Conservation (phyloP, 2,329 filamentous ascomycete species). For the Xylaria sp. region DNA sequence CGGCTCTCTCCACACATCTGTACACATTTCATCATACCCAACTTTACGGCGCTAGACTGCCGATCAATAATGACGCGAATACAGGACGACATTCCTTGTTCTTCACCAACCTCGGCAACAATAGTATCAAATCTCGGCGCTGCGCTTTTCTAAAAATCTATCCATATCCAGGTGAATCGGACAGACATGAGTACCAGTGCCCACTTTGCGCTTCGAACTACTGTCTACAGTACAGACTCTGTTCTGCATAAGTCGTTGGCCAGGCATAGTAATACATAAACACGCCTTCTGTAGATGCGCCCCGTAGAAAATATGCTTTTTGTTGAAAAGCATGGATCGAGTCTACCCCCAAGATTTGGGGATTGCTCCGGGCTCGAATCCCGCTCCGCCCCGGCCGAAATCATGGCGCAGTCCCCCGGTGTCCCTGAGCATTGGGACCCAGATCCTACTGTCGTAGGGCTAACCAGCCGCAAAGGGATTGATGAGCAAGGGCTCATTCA, state of each 20-base stretch:
- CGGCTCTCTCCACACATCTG: conserved; percentile 41
- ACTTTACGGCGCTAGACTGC: conserved; percentile 24
- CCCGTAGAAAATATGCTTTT: not conserved
- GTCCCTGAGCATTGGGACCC: conserved; percentile 30
- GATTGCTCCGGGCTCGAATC: conserved; percentile 18
- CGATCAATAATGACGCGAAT: conserved; percentile 21
- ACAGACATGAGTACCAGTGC: not conserved
- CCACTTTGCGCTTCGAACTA: not conserved
- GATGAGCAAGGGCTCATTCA: conserved; percentile 20
- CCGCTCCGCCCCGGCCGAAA: conserved; percentile 35
- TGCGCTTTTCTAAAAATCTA: too few relatives aligned
- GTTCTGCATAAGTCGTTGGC: not conserved
- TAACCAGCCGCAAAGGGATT: conserved; percentile 17
- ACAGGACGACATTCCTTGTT: conserved; percentile 7
- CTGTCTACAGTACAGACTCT: not conserved
- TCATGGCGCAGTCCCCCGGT: conserved; percentile 26
- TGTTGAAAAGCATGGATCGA: not conserved
- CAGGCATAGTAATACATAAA: not conserved
- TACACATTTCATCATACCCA: conserved; percentile 38
- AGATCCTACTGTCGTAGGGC: conserved; percentile 25
- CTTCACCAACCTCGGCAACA: not conserved
- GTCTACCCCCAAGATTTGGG: not conserved
- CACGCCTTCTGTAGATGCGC: not conserved
- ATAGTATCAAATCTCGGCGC: not conserved
- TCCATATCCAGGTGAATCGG: not conserved